phyloP scores from a whole-genome alignment of 495 filamentous ascomycete genomes.

The Aspergillus sparsus region DNA sequence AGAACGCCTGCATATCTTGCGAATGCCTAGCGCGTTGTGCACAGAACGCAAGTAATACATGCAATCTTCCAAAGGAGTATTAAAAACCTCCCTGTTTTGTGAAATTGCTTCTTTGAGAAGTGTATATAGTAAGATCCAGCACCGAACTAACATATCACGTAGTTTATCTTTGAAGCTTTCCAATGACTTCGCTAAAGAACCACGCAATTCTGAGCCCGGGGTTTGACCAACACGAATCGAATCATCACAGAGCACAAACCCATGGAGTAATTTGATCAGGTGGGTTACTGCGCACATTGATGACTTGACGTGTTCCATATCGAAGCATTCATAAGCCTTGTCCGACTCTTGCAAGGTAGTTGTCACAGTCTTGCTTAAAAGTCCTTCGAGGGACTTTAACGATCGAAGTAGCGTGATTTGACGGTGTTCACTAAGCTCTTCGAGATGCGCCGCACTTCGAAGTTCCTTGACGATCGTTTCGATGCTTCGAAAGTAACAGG shows the following conservation, averaged over 20 bases:
- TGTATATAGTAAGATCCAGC: constrained; percentile 78
- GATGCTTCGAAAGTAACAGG: constrained; percentile 80
- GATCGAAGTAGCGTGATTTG: constrained; percentile 68
- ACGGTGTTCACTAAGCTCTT: constrained; percentile 61
- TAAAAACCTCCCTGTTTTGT: constrained; percentile 64
- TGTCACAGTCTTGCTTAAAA: constrained; percentile 65
- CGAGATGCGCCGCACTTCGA: constrained; percentile 59
- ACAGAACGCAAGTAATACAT: constrained; percentile 73
- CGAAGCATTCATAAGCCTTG: constrained; percentile 78
- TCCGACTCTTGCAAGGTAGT: constrained; percentile 63
- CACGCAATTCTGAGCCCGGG: constrained; percentile 42
- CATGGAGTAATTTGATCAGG: constrained; percentile 71
- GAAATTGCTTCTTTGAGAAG: constrained; percentile 72
- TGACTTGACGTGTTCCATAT: constrained; percentile 69
- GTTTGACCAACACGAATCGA: constrained; percentile 72
- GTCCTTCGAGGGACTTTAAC: constrained; percentile 74
- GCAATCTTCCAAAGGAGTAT: constrained; percentile 64
- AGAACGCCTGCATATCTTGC: constrained; percentile 82
- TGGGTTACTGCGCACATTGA: constrained; percentile 68
- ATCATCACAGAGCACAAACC: constrained; percentile 79
- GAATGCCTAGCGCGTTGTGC: constrained; percentile 82
- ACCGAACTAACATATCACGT: constrained; percentile 84
- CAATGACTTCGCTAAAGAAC: constrained; percentile 44
- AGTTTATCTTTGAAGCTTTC: constrained; percentile 68
- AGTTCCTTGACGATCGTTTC: constrained; percentile 78